These are phyloP conservation scores for Lipomyces spencermartinsiae DNA, from an alignment of 805 yeast species.

Conservation along the genomic window DNA sequence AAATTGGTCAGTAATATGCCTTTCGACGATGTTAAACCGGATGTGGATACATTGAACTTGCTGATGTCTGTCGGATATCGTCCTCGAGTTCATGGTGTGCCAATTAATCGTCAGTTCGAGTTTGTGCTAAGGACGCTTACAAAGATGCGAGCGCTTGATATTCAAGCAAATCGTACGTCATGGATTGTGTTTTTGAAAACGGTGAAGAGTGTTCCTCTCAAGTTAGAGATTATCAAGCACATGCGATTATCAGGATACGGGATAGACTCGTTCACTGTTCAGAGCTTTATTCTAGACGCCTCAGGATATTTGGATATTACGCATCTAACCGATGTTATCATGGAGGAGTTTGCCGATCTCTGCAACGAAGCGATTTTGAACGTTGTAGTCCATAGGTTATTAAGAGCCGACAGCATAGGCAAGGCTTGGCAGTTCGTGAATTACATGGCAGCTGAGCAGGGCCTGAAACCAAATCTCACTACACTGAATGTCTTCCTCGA, in stretches of 20 bases:
- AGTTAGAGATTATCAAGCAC: slow-evolving; percentile 19
- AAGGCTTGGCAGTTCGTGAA: slow-evolving; percentile 26
- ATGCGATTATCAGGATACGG: slow-evolving; percentile 21
- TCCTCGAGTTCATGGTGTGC: not conserved
- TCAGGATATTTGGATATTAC: slow-evolving; percentile 5
- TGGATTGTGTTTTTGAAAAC: slow-evolving; percentile 19
- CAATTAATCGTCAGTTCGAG: not conserved
- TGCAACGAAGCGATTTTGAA: slow-evolving; percentile 9
- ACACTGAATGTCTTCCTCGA: slow-evolving; percentile 26
- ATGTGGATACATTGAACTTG: slow-evolving; percentile 26
- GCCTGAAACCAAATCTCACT: slow-evolving; percentile 11
- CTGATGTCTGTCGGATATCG: slow-evolving; percentile 15
- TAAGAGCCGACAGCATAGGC: not conserved
- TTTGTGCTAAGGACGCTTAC: not conserved
- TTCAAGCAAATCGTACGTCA: slow-evolving; percentile 20
- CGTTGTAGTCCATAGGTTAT: slow-evolving; percentile 10
- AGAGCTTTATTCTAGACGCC: slow-evolving; percentile 13
- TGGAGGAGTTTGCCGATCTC: slow-evolving; percentile 9
- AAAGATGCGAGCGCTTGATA: slow-evolving; percentile 11
- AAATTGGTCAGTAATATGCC: slow-evolving; percentile 8
- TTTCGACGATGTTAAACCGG: slow-evolving; percentile 7
- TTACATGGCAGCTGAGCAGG: not conserved
- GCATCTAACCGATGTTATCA: slow-evolving; percentile 8
- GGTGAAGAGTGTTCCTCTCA: slow-evolving; percentile 10
- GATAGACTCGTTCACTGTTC: slow-evolving; percentile 10